Conservation (phyloP, 108 stramenopile species). For the Cyclotella atomus region DNA sequence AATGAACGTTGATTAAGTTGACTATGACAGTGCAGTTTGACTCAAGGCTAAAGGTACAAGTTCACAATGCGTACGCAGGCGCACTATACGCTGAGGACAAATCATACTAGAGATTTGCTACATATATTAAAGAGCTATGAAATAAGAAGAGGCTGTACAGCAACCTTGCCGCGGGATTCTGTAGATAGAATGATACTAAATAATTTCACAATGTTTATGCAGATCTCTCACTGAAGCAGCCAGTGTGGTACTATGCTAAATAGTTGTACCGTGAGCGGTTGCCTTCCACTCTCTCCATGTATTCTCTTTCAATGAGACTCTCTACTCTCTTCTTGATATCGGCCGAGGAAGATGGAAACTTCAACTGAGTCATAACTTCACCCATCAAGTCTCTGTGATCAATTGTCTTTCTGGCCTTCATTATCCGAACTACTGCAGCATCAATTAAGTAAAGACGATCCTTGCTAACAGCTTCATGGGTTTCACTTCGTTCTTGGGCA, state of each 20-base stretch:
- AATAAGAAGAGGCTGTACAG: too few relatives aligned
- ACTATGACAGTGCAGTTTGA: too few relatives aligned
- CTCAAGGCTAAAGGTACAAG: too few relatives aligned
- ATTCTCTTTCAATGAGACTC: conserved; percentile 97
- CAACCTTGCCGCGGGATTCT: too few relatives aligned
- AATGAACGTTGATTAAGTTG: too few relatives aligned
- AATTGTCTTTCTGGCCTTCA: conserved; percentile 98
- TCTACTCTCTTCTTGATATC: conserved; percentile 98
- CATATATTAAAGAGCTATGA: too few relatives aligned
- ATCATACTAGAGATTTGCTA: too few relatives aligned
- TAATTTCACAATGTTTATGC: too few relatives aligned
- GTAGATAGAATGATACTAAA: too few relatives aligned
- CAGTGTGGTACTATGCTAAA: conserved; percentile 84
- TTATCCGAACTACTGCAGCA: conserved; percentile 95
- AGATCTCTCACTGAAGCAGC: too few relatives aligned
- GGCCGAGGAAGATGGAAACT: conserved; percentile 83
- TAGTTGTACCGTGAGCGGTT: conserved; percentile 94
- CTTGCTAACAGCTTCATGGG: conserved; percentile 88
- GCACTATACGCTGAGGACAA: too few relatives aligned
- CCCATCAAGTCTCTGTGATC: conserved; percentile 87
- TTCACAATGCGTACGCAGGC: too few relatives aligned
- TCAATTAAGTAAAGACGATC: conserved; percentile 97
- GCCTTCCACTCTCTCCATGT: conserved; percentile 93
- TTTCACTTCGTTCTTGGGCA: conserved; percentile 89
- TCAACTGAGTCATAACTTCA: conserved; percentile 92